Evolutionary conservation across 768 basidiomycete genomes (phyloP).

Genomic region (Mycena capillaripes): DNA sequence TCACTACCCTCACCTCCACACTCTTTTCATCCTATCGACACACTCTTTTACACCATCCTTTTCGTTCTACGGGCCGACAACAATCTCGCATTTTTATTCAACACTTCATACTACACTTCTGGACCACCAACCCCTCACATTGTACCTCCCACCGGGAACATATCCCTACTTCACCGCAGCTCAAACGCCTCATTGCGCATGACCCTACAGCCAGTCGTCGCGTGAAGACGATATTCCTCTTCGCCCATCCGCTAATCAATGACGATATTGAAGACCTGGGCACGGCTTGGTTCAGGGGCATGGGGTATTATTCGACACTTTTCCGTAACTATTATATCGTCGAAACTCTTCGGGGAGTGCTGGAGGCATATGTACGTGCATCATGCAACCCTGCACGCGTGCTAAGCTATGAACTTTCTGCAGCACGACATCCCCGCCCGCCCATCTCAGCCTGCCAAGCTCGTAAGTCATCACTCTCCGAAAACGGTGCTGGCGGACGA

Average conservation of each 20-base stretch:
- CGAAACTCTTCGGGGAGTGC: not conserved
- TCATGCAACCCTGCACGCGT: not conserved
- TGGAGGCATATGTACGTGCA: constrained; percentile 13
- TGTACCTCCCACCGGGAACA: no score
- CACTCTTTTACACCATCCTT: no score
- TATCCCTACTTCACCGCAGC: no score
- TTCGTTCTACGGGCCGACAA: no score
- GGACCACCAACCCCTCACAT: no score
- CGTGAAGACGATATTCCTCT: constrained; percentile 14
- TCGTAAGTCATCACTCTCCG: not conserved
- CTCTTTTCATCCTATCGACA: no score
- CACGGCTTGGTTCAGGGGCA: not conserved
- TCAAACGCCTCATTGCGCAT: not conserved
- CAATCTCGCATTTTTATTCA: no score
- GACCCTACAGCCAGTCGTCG: not conserved
- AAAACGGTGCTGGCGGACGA: not conserved
- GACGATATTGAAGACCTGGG: not conserved
- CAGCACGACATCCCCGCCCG: not conserved
- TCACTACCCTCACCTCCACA: no score
- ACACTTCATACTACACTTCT: no score
- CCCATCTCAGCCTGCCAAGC: not conserved
- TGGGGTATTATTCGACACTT: not conserved
- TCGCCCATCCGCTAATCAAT: not conserved
- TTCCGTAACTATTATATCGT: constrained; percentile 17
- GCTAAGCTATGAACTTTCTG: not conserved